Evolutionary conservation across 2,329 filamentous ascomycete genomes (phyloP), one percentile per base, ranked within the genome.

Genomic region (Ophiostoma angusticollis): DNA sequence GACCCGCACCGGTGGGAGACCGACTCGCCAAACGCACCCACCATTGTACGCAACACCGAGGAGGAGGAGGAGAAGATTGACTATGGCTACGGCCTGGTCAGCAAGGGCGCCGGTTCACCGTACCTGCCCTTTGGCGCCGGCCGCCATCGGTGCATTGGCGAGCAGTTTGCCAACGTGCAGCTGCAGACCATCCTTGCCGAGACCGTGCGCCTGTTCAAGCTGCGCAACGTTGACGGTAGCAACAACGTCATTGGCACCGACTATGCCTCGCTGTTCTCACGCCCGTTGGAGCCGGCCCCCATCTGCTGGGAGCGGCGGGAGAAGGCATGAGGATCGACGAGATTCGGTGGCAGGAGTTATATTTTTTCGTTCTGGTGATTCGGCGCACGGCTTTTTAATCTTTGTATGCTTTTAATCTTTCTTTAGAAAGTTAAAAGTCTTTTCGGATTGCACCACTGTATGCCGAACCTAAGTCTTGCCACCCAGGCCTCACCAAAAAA

Each of bases 71-170:
- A 80, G 63, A 85, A 84, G 63, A 73, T 89, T 45, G 89, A 95
- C 58, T 95, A 95, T 57, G 89, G 89, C 24, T 95, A 93, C 59
- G 89, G 89, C 45, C 67, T 93, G 36, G 82, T 95, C 49, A 87
- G 77, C 69, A 94, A 95, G 68, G 89, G 89, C 40, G 80, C 84
- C 12, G 76, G 75, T 43, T 93, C 83, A 37, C 87, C 89, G 0
- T 96, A 95, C 58, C 74, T 96, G 34, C 89, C 89, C 2, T 96
- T 96, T 55, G 89, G 89, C 42, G 89, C 87, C 22, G 89, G 89
- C 30, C 72, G 89, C 49, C 89, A 96, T 62, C 72, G 89, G 49
- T 96, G 89, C 62, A 95, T 96, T 54, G 89, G 89, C 48, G 89
- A 96, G 68, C 85, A 94, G 54, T 96, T 95, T 58, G 89, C 89